These are phyloP conservation scores for Entelexis sorbosivorans DNA, from an alignment of 1,139 yeast species.

Conservation along the genomic window DNA sequence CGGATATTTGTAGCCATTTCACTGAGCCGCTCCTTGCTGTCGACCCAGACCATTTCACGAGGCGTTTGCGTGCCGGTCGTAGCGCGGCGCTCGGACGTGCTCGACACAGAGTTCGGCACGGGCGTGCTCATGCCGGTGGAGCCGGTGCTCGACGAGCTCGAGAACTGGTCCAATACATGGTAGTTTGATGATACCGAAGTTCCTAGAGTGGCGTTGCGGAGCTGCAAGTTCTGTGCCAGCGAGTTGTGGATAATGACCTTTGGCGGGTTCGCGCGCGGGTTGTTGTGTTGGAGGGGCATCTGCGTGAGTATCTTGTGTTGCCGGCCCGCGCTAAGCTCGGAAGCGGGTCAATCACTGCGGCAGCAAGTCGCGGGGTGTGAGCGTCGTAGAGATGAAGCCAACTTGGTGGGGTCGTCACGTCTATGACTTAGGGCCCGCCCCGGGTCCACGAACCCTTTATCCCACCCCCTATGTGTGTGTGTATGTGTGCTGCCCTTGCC, in stretches of 20 bases:
- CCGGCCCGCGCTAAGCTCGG: neutral
- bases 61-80: slow-evolving; percentile 19
- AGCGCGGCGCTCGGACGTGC: slow-evolving; percentile 15
- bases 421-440: slow-evolving; percentile 1
- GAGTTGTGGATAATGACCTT: slow-evolving; percentile 21
- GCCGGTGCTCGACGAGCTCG: neutral
- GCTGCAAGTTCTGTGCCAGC: slow-evolving; percentile 20
- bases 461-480: neutral
- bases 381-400: too few relatives aligned
- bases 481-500: neutral
- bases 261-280: slow-evolving; percentile 6
- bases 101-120: neutral
- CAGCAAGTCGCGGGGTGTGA: neutral
- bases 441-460: slow-evolving; percentile 1
- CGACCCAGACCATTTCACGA: slow-evolving; percentile 24
- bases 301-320: neutral
- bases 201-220: neutral
- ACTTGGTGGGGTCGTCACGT: neutral
- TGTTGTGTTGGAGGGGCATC: slow-evolving; percentile 22
- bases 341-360: neutral
- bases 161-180: neutral
- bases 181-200: slow-evolving; percentile 5
- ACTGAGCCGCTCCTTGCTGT: slow-evolving; percentile 32
- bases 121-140: neutral
- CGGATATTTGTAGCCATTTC: slow-evolving; percentile 36